phyloP scores from a whole-genome alignment of 2,329 filamentous ascomycete species.

The Mycosphaerella sp. region DNA sequence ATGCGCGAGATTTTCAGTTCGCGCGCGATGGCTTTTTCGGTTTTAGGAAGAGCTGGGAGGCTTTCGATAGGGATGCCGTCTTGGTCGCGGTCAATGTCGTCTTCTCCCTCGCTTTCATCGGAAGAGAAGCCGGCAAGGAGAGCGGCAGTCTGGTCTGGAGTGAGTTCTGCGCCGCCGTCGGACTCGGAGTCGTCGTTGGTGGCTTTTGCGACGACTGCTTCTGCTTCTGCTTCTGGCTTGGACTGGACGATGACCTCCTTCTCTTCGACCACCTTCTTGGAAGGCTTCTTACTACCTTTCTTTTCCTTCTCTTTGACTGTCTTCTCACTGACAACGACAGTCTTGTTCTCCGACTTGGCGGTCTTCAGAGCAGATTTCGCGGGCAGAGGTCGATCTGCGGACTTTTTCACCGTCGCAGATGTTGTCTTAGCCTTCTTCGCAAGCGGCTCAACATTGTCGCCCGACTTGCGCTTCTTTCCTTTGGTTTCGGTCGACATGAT shows the following conservation, averaged over 20 bases:
- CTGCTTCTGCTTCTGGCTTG: background rate
- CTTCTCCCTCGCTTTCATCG: constrained; percentile 38
- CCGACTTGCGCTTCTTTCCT: constrained; percentile 35
- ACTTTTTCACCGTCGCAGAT: constrained; percentile 27
- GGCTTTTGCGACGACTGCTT: constrained; percentile 17
- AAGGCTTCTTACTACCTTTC: background rate
- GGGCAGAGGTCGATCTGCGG: constrained; percentile 27
- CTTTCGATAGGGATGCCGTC: constrained; percentile 36
- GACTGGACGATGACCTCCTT: background rate
- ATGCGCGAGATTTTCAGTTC: constrained; percentile 28
- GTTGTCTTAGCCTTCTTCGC: constrained; percentile 34
- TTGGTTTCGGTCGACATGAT: constrained; percentile 29
- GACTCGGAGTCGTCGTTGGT: constrained; percentile 14
- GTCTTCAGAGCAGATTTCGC: constrained; percentile 33
- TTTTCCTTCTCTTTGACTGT: constrained; percentile 16
- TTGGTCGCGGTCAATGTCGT: constrained; percentile 33
- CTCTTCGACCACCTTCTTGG: constrained; percentile 19
- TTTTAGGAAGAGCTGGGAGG: constrained; percentile 32
- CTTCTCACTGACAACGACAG: constrained; percentile 1
- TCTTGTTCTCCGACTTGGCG: constrained; percentile 15
- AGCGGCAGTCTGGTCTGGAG: constrained; percentile 46
- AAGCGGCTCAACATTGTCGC: constrained; percentile 25
- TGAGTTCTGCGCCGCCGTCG: constrained; percentile 29
- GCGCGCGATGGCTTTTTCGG: constrained; percentile 17
- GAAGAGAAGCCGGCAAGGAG: constrained; percentile 48